Evolutionary conservation across 2,329 filamentous ascomycete genomes (phyloP), one percentile per base, ranked within the genome.

Genomic region (Cordyceps militaris): DNA sequence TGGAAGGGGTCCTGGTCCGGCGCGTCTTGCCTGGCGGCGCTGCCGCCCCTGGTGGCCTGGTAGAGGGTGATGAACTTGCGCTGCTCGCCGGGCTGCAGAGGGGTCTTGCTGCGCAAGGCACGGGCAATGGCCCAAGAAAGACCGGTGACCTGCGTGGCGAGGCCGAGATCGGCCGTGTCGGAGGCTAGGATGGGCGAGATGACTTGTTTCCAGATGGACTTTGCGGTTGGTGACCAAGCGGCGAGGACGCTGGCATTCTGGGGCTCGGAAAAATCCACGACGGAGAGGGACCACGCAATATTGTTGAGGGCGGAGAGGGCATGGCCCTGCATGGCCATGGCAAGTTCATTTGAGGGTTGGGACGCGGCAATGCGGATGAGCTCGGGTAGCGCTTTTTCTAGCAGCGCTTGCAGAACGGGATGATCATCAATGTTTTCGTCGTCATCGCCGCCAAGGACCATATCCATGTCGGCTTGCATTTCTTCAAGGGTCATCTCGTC

Each of bases 71-170:
- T 85, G 70, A 88, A 87, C 62, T 80, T 83, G 61, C 75, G 75
- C 61, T 84, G 82, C 68, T 87, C 83, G 50, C 76, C 77, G 32
- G 74, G 73, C 40, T 73, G 66, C 3, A 83, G 70, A 5, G 79
- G 76, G 0, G 79, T 73, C 46, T 72, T 65, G 59, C 76, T 75
- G 48, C 66, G 65, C 19, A 85, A 73, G 55, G 76, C 80, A 52
- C 83, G 79, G 28, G 84, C 73, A 54, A 88, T 66, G 28, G 85
- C 85, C 84, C 85, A 87, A 6, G 85, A 82, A 40, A 88, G 76
- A 61, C 83, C 80, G 10, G 84, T 84, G 51, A 86, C 75, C n/a
- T 79, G 75, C 1, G 81, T 81, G n/a, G 84, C 85, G 21, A 87
- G 76, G 28, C 71, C 73, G 56, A 87, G 72, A 63, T 88, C 83